These are phyloP conservation scores for Russula sp. DNA, from an alignment of 768 basidiomycete species.

Conservation along the genomic window DNA sequence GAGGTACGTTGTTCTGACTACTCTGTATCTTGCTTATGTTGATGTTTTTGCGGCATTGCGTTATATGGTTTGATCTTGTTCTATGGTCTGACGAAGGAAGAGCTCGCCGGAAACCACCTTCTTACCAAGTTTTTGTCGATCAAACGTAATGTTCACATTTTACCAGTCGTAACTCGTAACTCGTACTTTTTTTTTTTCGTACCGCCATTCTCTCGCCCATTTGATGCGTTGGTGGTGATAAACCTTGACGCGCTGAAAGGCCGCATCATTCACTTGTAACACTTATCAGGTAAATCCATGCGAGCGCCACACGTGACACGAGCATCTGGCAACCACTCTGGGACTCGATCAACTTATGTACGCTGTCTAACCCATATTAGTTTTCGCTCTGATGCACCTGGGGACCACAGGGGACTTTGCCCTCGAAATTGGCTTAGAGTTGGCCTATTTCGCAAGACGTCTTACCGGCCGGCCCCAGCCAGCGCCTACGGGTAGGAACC, in stretches of 20 bases:
- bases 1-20: constrained; percentile 45
- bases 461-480: constrained; percentile 35
- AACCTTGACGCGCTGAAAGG: constrained; percentile 68
- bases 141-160: constrained; percentile 86
- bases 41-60: constrained; percentile 53
- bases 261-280: constrained; percentile 60
- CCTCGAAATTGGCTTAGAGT: constrained; percentile 59
- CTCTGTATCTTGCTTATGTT: background rate
- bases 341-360: constrained; percentile 58
- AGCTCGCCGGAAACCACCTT: constrained; percentile 69
- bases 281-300: constrained; percentile 57
- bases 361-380: constrained; percentile 26
- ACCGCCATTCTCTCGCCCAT: background rate
- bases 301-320: constrained; percentile 45
- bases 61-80: constrained; percentile 83
- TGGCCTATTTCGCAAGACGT: constrained; percentile 57
- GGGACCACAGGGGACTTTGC: constrained; percentile 13
- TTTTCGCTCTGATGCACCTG: background rate
- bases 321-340: constrained; percentile 67
- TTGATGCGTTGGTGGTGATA: constrained; percentile 11
- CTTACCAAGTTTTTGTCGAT: constrained; percentile 84
- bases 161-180: constrained; percentile 75
- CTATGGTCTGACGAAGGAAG: constrained; percentile 79
- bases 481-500: background rate
- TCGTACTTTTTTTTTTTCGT: background rate